Evolutionary conservation across 2,329 filamentous ascomycete genomes (phyloP), one percentile per base, ranked within the genome.

Genomic region (Penicillium psychrosexuale): DNA sequence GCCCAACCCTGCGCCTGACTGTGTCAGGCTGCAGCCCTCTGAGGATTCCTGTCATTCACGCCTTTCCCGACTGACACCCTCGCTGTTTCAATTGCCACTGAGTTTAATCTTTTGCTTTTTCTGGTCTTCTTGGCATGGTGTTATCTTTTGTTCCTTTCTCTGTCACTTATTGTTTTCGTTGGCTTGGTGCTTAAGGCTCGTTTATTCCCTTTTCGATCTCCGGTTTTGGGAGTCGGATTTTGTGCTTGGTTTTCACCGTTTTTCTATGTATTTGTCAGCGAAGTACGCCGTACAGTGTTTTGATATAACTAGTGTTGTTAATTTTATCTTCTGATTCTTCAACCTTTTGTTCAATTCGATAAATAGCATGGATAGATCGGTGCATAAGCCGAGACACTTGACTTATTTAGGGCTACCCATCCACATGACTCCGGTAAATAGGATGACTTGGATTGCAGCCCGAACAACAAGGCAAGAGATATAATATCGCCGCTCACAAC

Each of bases 71-170:
- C 44, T 39, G 46, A 58, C 51, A 30, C n/a, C 36, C 36, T 46
- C 47, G 51, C 47, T 58, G 44, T 60, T 53, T 61, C 53, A 61
- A 59, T 42, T 48, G 51, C 22, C 48, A 57, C 53, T 47, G 34
- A 37, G 54, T 57, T 62, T 61, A 62, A 64, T 60, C 43, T 58
- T 59, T 38, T 51, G 43, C 51, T 60, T 48, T 56, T 56, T 19
- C 55, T 56, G 39, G 57, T 55, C 56, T 46, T 55, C 57, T 57
- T 62, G 61, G 58, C 53, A 63, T 62, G 57, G 60, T 61, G 55
- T 63, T 62, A 47, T 52, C 37, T 51, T 51, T 38, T 37, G 57
- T 56, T 47, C 22, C 43, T 55, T 61, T 61, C 53, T 58, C 31
- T 62, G 59, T 64, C 33, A 57, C 51, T 53, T 59, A 54, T 60